Percentiles rank a stretch among this genome's conserved stretches.
phyloP scores from a whole-genome alignment of 495 filamentous ascomycete genomes.

The Penicillium coffeae region DNA sequence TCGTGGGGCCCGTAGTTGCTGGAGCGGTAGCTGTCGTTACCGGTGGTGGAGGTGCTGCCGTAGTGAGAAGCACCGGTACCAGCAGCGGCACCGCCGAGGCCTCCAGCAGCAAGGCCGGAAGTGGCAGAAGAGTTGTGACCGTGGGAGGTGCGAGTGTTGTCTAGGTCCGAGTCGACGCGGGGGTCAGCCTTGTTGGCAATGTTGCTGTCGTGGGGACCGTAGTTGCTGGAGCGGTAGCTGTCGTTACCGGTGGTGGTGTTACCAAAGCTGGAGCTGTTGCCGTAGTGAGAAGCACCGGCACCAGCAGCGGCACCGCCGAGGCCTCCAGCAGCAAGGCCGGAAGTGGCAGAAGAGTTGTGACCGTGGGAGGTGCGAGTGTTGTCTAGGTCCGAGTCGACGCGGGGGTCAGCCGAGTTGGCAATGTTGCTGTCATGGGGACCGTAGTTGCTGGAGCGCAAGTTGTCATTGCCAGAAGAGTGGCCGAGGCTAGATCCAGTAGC shows the following conservation, averaged over 20 bases:
- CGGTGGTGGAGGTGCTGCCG: background rate
- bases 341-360: background rate
- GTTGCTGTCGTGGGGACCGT: background rate
- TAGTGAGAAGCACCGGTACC: too few species aligned
- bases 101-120: background rate
- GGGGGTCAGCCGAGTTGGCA: background rate
- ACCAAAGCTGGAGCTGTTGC: background rate
- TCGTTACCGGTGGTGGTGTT: background rate
- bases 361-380: background rate
- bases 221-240: background rate
- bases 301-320: too few species aligned
- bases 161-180: background rate
- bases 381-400: background rate
- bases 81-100: too few species aligned
- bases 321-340: background rate
- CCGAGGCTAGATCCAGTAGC: too few species aligned
- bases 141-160: background rate
- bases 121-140: background rate
- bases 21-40: background rate
- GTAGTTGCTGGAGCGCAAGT: background rate
- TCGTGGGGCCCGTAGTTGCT: constrained; percentile 14
- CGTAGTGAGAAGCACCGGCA: too few species aligned
- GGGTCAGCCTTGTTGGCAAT: constrained; percentile 1
- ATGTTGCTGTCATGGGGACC: background rate
- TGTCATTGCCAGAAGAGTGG: background rate